Evolutionary conservation across 2,329 filamentous ascomycete genomes (phyloP), one percentile per base, ranked within the genome.

Genomic region (Alternaria sp.): DNA sequence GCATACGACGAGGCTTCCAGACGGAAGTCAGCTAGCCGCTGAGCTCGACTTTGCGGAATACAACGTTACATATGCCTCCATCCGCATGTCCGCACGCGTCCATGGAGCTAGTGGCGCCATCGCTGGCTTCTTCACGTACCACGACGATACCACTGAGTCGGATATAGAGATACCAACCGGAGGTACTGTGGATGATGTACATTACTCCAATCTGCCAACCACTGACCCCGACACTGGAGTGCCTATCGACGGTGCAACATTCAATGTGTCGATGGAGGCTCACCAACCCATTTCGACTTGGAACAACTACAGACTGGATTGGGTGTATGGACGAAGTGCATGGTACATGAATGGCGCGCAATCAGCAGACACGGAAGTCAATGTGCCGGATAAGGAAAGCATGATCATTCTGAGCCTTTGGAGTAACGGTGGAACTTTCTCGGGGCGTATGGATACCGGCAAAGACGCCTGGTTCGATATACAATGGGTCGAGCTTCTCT

Each of bases 141-240:
- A 56, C 4, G 56, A 64, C 17, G 59, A 64, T 42, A 64, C 56
- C 0, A 6, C 10, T 5, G 62, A 64, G 49, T 64, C 62, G 0
- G 62, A 64, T 10, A 60, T 64, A 29, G 62, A 62, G 51, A 57
- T 64, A 4, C 54, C 60, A 8, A 64, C 62, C 0, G 56, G 59
- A 14, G 23, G 11, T 5, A 26, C 41, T 14, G 13, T 13, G 13
- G 36, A 52, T 8, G 26, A 46, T 34, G 33, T 62, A 2, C 59
- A 60, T 13, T 62, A 45, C 31, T 60, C 62, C 2, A 64, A 64
- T 10, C 62, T 62, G 37, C 59, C 62, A 5, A 60, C 59, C 3
- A 29, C 59, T 1, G 29, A 54, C 23, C 51, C 58, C 4, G 44
- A 55, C 24, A 59, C 60, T n/a, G 53, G 45, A 17, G 41, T 5